A percentile compares a stretch with the other conserved stretches of the same genome.
Conservation (phyloP, 2,329 filamentous ascomycete species). For the Botrytis deweyae region DNA sequence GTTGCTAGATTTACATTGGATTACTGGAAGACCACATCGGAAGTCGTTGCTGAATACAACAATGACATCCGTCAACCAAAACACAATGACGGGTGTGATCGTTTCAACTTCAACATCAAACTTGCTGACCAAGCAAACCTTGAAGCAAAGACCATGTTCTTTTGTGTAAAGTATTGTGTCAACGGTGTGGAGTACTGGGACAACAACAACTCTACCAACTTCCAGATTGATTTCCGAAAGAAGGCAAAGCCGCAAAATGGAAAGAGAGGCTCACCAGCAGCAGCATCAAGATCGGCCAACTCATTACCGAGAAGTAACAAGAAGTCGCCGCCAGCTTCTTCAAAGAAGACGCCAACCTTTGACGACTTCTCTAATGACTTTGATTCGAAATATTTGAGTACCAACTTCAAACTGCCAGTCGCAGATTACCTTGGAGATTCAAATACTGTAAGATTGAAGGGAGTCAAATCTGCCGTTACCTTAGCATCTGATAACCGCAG, state of each 20-base stretch:
- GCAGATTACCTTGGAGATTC: constrained; percentile 63
- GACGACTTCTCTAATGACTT: constrained; percentile 68
- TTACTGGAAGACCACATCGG: constrained; percentile 98
- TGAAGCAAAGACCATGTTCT: constrained; percentile 86
- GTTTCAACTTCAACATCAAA: constrained; percentile 93
- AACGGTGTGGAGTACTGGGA: constrained; percentile 90
- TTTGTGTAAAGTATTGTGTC: constrained; percentile 86
- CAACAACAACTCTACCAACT: constrained; percentile 84
- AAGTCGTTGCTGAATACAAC: constrained; percentile 85
- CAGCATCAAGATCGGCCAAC: constrained; percentile 51
- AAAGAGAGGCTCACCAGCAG: constrained; percentile 53
- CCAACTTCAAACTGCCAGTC: constrained; percentile 57
- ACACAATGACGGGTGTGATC: constrained; percentile 68
- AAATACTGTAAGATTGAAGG: constrained; percentile 64
- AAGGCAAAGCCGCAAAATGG: constrained; percentile 63
- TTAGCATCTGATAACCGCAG: constrained; percentile 45
- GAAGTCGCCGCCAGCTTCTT: constrained; percentile 49
- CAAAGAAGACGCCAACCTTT: constrained; percentile 51
- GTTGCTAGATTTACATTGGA: constrained; percentile 94
- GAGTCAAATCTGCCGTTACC: constrained; percentile 60
- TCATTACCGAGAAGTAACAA: constrained; percentile 67
- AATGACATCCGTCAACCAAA: constrained; percentile 71
- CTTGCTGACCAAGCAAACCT: constrained; percentile 87
- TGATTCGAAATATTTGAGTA: constrained; percentile 46
- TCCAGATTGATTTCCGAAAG: constrained; percentile 90